These are phyloP conservation scores for Umbilicaria muhlenbergii DNA, from an alignment of 495 filamentous ascomycete genomes.

Conservation along the genomic window DNA sequence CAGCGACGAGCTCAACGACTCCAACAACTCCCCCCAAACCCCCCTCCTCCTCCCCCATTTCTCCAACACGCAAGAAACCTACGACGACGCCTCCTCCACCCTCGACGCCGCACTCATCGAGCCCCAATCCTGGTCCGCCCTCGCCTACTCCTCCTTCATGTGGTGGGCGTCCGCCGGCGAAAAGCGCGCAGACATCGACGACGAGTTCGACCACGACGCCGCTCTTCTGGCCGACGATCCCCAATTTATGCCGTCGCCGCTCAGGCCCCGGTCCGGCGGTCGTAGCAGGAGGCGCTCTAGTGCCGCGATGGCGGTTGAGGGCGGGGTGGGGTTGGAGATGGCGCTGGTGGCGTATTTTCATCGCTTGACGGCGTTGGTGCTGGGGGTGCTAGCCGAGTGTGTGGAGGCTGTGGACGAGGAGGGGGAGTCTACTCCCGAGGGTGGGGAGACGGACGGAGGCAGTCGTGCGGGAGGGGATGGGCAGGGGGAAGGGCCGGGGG, in stretches of 20 bases:
- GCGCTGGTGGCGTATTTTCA: conserved; percentile 87
- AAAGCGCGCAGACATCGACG: conserved; percentile 35
- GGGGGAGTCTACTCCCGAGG: conserved; percentile 26
- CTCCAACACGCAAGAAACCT: conserved; percentile 14
- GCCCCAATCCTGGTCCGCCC: conserved; percentile 70
- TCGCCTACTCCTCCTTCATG: conserved; percentile 85
- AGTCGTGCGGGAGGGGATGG: conserved; percentile 11
- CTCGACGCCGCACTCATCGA: conserved; percentile 39
- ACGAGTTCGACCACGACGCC: conserved; percentile 21
- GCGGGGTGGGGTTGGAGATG: conserved; percentile 34
- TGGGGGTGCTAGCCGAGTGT: conserved; percentile 54
- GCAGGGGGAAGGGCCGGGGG: not conserved
- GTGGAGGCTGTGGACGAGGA: conserved; percentile 41
- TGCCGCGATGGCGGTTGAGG: not conserved
- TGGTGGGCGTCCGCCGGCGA: conserved; percentile 98
- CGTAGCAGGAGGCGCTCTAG: conserved; percentile 18
- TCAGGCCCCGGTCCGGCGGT: conserved; percentile 7
- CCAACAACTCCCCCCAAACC: conserved; percentile 23
- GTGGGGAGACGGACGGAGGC: conserved; percentile 19
- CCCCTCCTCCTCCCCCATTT: not conserved
- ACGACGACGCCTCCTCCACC: conserved; percentile 23
- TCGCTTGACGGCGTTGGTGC: conserved; percentile 55
- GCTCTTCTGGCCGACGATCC: conserved; percentile 3
- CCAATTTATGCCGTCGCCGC: conserved; percentile 6
- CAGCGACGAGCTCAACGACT: conserved; percentile 13